Evolutionary conservation across 176 grass and related monocot genomes (phyloP).

Genomic region (Triticum timopheevii): DNA sequence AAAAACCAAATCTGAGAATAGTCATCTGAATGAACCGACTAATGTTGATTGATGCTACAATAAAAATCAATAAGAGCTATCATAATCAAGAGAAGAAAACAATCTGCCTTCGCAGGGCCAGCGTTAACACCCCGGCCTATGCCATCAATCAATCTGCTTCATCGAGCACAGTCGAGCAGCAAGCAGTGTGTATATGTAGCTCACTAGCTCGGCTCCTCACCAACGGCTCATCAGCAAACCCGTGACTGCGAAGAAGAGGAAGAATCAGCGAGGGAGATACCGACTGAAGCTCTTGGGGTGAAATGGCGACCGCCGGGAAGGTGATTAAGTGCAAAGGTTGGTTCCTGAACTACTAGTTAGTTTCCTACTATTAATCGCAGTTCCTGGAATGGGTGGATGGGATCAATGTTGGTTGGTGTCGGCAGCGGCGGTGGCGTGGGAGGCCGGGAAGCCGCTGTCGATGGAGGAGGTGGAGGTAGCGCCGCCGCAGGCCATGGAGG

Average conservation of each 20-base stretch:
- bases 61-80: not conserved
- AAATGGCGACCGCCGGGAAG: not conserved
- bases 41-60: not conserved
- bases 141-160: not conserved
- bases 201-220: not conserved
- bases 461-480: not conserved
- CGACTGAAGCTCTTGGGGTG: not conserved
- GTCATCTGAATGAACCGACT: not conserved
- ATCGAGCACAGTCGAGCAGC: not conserved
- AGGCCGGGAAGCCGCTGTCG: not conserved
- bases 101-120: not conserved
- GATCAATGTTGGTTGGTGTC: not conserved
- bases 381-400: not conserved
- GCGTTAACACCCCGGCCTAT: not conserved
- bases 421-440: not conserved
- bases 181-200: not conserved
- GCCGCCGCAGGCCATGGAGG: not conserved
- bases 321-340: not conserved
- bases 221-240: not conserved
- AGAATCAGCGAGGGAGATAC: not conserved
- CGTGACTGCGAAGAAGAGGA: not conserved
- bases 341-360: not conserved
- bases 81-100: not conserved
- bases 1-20: not conserved
- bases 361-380: not conserved